Evolutionary conservation across 139 green algal genomes (phyloP).

Genomic region (Tetraselmis striata): DNA sequence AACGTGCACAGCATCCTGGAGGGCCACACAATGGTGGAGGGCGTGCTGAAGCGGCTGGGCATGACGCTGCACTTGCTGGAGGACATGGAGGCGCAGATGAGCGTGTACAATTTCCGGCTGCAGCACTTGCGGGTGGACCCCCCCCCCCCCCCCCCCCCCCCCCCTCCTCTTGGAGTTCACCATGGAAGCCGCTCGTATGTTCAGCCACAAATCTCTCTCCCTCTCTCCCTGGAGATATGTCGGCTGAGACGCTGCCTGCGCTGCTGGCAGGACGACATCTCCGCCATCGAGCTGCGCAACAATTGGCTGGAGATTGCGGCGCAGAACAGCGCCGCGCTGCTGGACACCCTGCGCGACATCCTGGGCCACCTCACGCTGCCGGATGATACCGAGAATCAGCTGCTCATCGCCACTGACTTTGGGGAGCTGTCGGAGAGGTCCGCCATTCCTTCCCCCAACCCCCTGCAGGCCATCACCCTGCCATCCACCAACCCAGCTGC

Average conservation of each 20-base stretch:
- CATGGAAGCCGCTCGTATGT: too few relatives aligned
- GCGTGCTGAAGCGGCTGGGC: conserved; percentile 22
- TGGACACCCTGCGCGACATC: conserved; percentile 33
- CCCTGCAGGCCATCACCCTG: too few relatives aligned
- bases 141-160: not conserved
- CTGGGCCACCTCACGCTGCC: conserved; percentile 28
- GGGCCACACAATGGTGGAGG: conserved; percentile 14
- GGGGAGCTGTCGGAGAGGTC: not conserved
- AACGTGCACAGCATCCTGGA: conserved; percentile 48
- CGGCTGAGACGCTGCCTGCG: not conserved
- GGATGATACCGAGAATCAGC: conserved; percentile 15
- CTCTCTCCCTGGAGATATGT: too few relatives aligned
- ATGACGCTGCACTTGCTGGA: conserved; percentile 30
- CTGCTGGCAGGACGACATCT: conserved; percentile 16
- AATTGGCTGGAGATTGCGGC: conserved; percentile 43
- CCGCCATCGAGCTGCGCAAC: conserved; percentile 47
- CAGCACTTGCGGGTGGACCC: conserved; percentile 34
- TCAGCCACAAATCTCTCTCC: too few relatives aligned
- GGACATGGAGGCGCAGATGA: conserved; percentile 44
- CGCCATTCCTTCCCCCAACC: too few relatives aligned
- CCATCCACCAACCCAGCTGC: too few relatives aligned
- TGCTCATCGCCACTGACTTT: conserved; percentile 15
- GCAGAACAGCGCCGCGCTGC: conserved; percentile 37
- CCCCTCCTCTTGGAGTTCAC: not conserved
- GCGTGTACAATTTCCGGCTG: conserved; percentile 40